Evolutionary conservation across 768 basidiomycete genomes (phyloP).

Genomic region (Leucocoprinus birnbaumii): DNA sequence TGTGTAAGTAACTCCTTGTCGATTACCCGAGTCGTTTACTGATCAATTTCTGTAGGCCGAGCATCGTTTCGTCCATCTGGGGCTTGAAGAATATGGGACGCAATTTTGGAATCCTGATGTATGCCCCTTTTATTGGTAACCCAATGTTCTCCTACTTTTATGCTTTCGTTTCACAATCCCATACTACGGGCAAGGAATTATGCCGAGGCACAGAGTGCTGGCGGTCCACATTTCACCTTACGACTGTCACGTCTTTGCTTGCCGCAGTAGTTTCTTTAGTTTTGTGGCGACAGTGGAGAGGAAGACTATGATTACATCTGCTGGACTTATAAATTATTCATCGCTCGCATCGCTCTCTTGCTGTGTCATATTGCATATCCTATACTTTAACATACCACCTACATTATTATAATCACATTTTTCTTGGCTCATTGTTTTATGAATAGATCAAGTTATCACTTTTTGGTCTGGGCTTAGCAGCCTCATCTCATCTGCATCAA

Average conservation of each 20-base stretch:
- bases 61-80: slow-evolving; percentile 71
- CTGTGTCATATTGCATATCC: background rate
- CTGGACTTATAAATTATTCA: background rate
- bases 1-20: slow-evolving; percentile 43
- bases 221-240: slow-evolving; percentile 60
- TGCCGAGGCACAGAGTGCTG: slow-evolving; percentile 66
- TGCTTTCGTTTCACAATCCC: slow-evolving; percentile 59
- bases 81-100: slow-evolving; percentile 67
- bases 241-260: slow-evolving; percentile 36
- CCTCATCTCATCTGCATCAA: no score
- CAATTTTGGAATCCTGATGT: slow-evolving; percentile 74
- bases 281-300: slow-evolving; percentile 66
- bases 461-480: no score
- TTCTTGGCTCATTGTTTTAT: background rate
- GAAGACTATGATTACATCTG: slow-evolving; percentile 37
- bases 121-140: slow-evolving; percentile 75
- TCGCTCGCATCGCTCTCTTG: slow-evolving; percentile 1
- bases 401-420: background rate
- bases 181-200: slow-evolving; percentile 37
- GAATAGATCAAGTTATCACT: no score
- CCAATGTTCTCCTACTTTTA: slow-evolving; percentile 78
- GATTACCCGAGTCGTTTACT: background rate
- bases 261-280: slow-evolving; percentile 42
- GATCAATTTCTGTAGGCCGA: slow-evolving; percentile 45
- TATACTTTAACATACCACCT: background rate